These are phyloP conservation scores for Chlamydomonas reinhardtii DNA, from an alignment of 163 green algal genomes.

Conservation along the genomic window DNA sequence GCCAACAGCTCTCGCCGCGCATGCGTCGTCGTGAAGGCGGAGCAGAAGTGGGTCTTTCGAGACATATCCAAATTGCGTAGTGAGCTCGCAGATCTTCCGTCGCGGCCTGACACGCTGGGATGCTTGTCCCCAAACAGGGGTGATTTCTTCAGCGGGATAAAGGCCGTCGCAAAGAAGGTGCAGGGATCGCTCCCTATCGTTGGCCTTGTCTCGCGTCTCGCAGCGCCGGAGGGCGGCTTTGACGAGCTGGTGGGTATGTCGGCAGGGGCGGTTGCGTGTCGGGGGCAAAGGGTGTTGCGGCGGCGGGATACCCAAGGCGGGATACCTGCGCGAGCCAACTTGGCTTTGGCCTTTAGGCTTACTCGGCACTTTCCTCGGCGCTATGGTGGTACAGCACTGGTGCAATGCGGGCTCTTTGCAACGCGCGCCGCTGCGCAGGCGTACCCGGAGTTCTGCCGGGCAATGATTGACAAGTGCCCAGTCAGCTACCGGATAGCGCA, in stretches of 20 bases:
- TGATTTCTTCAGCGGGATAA: constrained; percentile 62
- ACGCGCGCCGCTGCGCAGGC: constrained; percentile 53
- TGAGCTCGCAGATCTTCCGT: too few relatives aligned
- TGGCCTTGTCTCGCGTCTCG: constrained; percentile 75
- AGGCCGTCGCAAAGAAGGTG: constrained; percentile 75
- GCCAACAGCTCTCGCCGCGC: too few relatives aligned
- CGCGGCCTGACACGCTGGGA: too few relatives aligned
- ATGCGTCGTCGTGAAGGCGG: not conserved
- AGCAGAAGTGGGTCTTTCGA: constrained; percentile 23
- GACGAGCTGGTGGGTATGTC: constrained; percentile 72
- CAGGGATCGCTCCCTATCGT: constrained; percentile 81
- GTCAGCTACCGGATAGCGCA: constrained; percentile 61
- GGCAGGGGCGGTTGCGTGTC: too few relatives aligned
- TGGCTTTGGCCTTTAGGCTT: too few relatives aligned
- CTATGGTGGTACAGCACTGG: too few relatives aligned
- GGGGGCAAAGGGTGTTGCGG: too few relatives aligned
- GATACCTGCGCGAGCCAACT: too few relatives aligned
- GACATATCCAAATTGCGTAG: not conserved
- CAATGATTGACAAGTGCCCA: constrained; percentile 70
- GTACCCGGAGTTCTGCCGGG: constrained; percentile 85
- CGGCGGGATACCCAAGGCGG: too few relatives aligned
- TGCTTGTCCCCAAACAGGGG: not conserved
- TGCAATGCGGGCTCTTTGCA: not conserved
- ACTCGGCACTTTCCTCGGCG: too few relatives aligned
- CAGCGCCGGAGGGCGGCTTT: constrained; percentile 77